Base-by-base conservation (phyloP, 148 eudicot species). In the Vaccinium vitisidaea region DNA sequence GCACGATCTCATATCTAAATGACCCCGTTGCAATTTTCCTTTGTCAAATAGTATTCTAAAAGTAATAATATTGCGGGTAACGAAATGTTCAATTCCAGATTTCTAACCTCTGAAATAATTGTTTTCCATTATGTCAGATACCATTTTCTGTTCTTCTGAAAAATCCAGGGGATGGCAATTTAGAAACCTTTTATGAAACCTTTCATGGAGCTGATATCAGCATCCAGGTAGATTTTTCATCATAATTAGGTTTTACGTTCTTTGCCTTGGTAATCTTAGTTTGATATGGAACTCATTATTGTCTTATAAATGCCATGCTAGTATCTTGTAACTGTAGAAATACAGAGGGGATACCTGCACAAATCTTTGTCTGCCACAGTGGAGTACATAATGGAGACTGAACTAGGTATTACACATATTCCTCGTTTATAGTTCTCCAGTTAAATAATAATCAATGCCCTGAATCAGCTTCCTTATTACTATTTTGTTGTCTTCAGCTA, bases 181-280 rank as follows among this genome's bases (percentile, higher is more conserved):
- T 79, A 46, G 95, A 89, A 81, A 92, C 83, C 46, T 85, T 92
- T 65, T 93, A 93, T 82, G 98, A 94, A 82, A 94, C 98, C 75
- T 94, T 88, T 82, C 98, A 94, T 84, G 98, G 98, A 85, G 91
- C 91, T 55, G 87, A 94, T 87, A 90, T 94, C 82, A 92, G 89
- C 91, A 91, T 94, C 80, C 98, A 94, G 95, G 98, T 92, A 84
- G 71, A 79, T 49, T 50, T 50, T 81, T 81, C 12, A 79, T 83
- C 58, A 36, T 13, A 55, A 48, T 23, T 69, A 36, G 56, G 32
- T 81, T 39, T 52, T 56, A 70, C 39, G 30, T 49, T 30, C 52
- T 81, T 77, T 14, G 36, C 30, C 50, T 48, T 81, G 59, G 23
- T 70, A 12, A 69, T 48, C 39, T n/a, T 83, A 23, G 56, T 23